Evolutionary conservation across 2,329 filamentous ascomycete genomes (phyloP), one percentile per base, ranked within the genome.

Genomic region (Parastagonospora avenae): DNA sequence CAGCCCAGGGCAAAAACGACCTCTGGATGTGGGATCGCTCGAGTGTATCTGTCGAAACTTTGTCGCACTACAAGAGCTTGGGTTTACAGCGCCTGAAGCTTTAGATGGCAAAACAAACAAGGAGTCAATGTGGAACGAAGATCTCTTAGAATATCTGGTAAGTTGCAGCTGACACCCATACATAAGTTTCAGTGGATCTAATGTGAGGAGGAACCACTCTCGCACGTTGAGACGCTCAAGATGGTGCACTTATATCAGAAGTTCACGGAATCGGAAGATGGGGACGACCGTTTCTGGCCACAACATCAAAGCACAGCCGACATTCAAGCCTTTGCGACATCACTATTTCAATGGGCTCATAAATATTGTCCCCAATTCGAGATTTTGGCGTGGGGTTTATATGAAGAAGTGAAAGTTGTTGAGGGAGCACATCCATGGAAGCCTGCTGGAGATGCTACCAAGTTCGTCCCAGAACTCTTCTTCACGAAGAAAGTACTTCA

Each of bases 231-330:
- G 30, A 36, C 48, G 27, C 24, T 56, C 28, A 40, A 31, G 10
- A 40, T 51, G 10, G 16, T 56, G 5, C 54, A 54, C 3, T 40
- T 51, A 27, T 46, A 54, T 4, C 36, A 51, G 19, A 46, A 4
- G 24, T 28, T 15, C 10, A 32, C 11, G 38, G 27, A 1, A 24
- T 9, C 2, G 2, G 14, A 41, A n/a, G 27, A 33, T 16, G 16
- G n/a, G 27, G 14, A n/a, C 10, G 12, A 35, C 24, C 7, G n/a
- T 28, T 11, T 8, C 16, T 14, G 35, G 12, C 6, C 11, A 4
- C 12, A 16, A n/a, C 10, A 39, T 12, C 5, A 32, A 29, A 29
- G 30, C 5, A n/a, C 24, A 11, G 10, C 33, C 28, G 27, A 48
- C 11, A 30, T 46, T 5, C 29, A 40, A 8, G 30, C 10, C 14